Evolutionary conservation across 202 grass and related monocot genomes (phyloP).

Genomic region (Panicum hallii): DNA sequence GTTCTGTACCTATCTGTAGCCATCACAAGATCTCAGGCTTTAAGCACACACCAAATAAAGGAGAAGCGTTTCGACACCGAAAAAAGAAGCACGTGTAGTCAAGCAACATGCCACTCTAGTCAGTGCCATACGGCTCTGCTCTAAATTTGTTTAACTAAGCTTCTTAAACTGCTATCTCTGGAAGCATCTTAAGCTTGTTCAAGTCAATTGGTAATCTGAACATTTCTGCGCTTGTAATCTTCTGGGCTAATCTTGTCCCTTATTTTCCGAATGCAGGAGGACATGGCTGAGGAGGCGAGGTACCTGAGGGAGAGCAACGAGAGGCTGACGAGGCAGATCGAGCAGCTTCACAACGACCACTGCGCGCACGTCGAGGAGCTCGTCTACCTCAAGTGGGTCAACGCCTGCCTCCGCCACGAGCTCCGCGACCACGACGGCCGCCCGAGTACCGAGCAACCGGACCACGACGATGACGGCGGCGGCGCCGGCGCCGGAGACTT

Average conservation of each 20-base stretch:
- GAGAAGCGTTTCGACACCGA: neutral
- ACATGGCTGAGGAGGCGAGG: constrained; percentile 52
- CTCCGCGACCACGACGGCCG: constrained; percentile 39
- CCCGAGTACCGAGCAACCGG: neutral
- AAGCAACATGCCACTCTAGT: neutral
- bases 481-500: neutral
- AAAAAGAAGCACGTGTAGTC: neutral
- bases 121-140: neutral
- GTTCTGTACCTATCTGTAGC: neutral
- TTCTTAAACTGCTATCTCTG: neutral
- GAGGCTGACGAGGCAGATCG: constrained; percentile 61
- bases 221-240: neutral
- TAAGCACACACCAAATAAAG: neutral
- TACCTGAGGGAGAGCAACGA: constrained; percentile 70
- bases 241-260: neutral
- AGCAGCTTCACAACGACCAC: constrained; percentile 70
- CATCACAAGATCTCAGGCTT: neutral
- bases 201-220: neutral
- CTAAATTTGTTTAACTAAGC: neutral
- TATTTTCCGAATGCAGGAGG: constrained; percentile 33
- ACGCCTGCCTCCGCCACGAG: constrained; percentile 84
- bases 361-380: constrained; percentile 73
- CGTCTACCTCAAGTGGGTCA: constrained; percentile 94
- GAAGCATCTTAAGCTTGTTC: neutral
- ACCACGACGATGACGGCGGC: neutral